Evolutionary conservation across 2,329 filamentous ascomycete species (phyloP).

Genomic region (Zymoseptoria crescenta): DNA sequence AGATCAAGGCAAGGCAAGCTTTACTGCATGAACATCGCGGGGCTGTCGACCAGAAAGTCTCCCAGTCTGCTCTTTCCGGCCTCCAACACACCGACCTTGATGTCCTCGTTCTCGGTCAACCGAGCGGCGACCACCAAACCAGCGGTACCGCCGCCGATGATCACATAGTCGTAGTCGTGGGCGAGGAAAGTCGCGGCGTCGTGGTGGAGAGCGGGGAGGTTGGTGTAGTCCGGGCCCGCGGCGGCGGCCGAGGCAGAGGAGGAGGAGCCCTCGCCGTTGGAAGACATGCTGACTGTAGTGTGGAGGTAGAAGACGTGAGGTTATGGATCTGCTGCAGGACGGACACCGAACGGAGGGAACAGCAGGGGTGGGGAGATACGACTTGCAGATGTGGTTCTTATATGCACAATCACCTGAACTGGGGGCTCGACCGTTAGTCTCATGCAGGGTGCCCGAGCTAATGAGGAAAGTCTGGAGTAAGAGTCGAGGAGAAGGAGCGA

Average conservation of each 20-base stretch:
- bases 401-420: neutral
- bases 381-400: neutral
- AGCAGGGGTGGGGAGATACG: neutral
- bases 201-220: slow-evolving; percentile 20
- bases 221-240: slow-evolving; percentile 5
- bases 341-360: neutral
- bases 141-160: slow-evolving; percentile 27
- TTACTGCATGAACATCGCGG: slow-evolving; percentile 22
- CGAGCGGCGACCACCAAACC: slow-evolving; percentile 26
- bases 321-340: neutral
- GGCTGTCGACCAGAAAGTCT: slow-evolving; percentile 20
- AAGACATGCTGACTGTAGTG: slow-evolving; percentile 10
- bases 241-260: slow-evolving; percentile 7
- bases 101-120: slow-evolving; percentile 25
- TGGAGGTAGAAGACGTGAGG: neutral
- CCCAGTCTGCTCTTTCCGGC: slow-evolving; percentile 24
- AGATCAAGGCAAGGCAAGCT: neutral
- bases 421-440: neutral
- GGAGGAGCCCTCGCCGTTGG: slow-evolving; percentile 10
- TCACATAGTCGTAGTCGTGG: slow-evolving; percentile 24
- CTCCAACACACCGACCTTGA: slow-evolving; percentile 28
- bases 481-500: neutral
- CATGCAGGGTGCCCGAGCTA: neutral
- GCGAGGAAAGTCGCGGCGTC: slow-evolving; percentile 21
- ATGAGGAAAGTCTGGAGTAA: neutral